Conservation (phyloP, 208 protist species). For the Crithidia expoeki region DNA sequence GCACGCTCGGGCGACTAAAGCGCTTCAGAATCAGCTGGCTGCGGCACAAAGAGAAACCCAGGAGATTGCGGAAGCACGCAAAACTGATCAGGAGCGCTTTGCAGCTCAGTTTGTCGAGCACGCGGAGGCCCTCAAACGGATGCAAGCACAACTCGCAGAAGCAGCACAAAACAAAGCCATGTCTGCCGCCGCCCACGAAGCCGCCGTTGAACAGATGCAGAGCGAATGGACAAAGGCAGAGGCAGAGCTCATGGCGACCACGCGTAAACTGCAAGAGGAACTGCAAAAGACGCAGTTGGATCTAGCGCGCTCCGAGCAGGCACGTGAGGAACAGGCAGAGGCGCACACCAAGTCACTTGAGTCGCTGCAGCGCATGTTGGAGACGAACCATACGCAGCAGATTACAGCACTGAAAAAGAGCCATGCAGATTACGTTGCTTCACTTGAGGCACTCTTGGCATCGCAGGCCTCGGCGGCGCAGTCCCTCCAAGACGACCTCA, state of each 20-base stretch:
- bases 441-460: constrained; percentile 16
- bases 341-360: constrained; percentile 13
- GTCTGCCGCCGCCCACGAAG: not conserved
- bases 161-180: not conserved
- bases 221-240: not conserved
- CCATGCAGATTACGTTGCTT: constrained; percentile 16
- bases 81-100: not conserved
- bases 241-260: not conserved
- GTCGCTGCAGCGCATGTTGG: constrained; percentile 9
- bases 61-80: not conserved
- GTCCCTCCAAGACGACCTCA: constrained; percentile 7
- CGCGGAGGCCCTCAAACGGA: not conserved
- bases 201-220: not conserved
- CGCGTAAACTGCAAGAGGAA: not conserved
- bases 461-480: not conserved
- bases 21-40: not conserved
- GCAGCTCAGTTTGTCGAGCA: not conserved
- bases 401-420: constrained; percentile 10
- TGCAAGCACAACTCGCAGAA: constrained; percentile 2
- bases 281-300: not conserved
- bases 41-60: not conserved
- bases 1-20: not conserved
- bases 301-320: constrained; percentile 6
- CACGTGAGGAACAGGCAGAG: not conserved
- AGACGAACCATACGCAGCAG: constrained; percentile 18